Evolutionary conservation across 495 filamentous ascomycete genomes (phyloP).

Genomic region (Neurospora africana): DNA sequence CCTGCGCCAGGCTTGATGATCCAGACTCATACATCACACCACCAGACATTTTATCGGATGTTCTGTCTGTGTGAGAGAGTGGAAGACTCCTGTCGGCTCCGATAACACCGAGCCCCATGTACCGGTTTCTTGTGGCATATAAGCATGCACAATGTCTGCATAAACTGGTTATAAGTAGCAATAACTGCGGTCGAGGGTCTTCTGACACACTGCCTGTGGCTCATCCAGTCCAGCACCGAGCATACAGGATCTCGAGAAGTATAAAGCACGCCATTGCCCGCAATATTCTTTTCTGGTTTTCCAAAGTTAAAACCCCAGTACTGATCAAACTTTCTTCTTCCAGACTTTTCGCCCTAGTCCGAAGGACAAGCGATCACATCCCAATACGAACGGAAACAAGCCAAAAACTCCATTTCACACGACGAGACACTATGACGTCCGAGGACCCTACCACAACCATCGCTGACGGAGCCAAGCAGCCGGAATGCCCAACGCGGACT

Average conservation of each 20-base stretch:
- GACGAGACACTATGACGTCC: background rate
- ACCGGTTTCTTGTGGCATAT: background rate
- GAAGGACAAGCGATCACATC: background rate
- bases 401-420: background rate
- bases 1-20: background rate
- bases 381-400: background rate
- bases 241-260: no score
- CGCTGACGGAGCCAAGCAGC: background rate
- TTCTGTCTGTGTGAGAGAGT: background rate
- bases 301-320: background rate
- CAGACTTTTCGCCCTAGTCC: background rate
- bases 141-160: background rate
- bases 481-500: background rate
- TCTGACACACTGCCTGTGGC: background rate
- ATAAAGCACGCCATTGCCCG: no score
- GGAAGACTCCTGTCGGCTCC: no score
- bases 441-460: background rate
- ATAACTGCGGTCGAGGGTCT: background rate
- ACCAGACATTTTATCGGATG: background rate
- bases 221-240: no score
- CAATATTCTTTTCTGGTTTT: background rate
- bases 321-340: background rate
- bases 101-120: background rate
- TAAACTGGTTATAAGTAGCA: background rate
- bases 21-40: background rate